These are phyloP conservation scores for Globisporangium abappressorium DNA, from an alignment of 352 stramenopile species.

Conservation along the genomic window DNA sequence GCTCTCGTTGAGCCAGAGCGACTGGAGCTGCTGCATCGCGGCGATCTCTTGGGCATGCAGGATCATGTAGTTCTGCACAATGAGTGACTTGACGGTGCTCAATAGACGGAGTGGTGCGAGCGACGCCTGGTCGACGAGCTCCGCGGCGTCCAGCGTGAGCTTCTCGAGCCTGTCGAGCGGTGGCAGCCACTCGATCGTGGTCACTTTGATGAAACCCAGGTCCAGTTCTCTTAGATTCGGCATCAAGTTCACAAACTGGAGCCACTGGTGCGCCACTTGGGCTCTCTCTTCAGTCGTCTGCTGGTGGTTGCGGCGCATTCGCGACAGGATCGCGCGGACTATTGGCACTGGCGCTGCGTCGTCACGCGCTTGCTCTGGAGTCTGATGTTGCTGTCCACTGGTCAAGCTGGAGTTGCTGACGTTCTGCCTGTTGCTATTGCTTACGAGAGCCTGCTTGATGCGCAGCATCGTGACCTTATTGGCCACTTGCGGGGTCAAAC, in stretches of 20 bases:
- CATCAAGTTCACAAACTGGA: background rate
- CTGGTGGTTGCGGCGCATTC: background rate
- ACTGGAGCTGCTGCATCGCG: background rate
- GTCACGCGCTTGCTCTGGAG: background rate
- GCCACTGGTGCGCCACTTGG: background rate
- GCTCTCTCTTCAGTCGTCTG: background rate
- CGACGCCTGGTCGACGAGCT: background rate
- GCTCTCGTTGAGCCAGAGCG: conserved; percentile 4
- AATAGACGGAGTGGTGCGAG: background rate
- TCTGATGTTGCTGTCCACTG: background rate
- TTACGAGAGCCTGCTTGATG: background rate
- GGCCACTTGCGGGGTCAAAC: background rate
- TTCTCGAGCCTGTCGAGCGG: background rate
- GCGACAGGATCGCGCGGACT: conserved; percentile 1
- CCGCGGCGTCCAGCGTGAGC: background rate
- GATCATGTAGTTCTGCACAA: conserved; percentile 4
- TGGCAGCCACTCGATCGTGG: conserved; percentile 1
- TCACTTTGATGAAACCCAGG: conserved; percentile 1
- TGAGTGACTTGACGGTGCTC: background rate
- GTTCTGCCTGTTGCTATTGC: background rate
- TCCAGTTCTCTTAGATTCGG: background rate
- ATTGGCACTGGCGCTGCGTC: background rate
- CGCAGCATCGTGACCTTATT: conserved; percentile 3
- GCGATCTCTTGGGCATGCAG: background rate
- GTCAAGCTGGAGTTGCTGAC: background rate